Evolutionary conservation across 352 stramenopile genomes (phyloP), one percentile per base, ranked within the genome.

Genomic region (Globisporangium parvum): DNA sequence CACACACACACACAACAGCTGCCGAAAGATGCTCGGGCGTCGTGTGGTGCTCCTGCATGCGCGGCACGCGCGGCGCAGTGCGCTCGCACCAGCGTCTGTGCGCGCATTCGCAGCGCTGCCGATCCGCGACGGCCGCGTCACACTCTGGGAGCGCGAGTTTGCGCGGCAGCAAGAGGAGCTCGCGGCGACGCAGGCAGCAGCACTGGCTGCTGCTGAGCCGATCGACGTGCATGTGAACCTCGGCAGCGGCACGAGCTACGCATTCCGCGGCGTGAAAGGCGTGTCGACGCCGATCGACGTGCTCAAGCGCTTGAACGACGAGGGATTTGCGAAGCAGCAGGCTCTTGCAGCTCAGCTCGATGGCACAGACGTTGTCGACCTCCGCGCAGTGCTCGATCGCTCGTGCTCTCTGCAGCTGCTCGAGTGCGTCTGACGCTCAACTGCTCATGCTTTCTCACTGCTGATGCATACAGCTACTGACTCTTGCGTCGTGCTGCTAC

Each of bases 241-340:
- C 33, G 51, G 59, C 11, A 40, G 28, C 2, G 24, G 60, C 12
- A 40, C 55, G 21, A 51, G 41, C 20, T 75, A 82, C 52, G 51
- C 55, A n/a, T 87, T 91, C 48, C 56, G 62, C 5, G 80, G 69
- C 28, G 47, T 76, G 2, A 62, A 65, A 9, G 75, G 75, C 14
- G 69, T 66, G 11, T 74, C 70, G 3, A 86, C 78, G 24, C 51
- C 74, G 21, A 71, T 91, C 23, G 80, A 91, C 33, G 66, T 89
- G 18, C 68, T 91, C 14, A 80, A 73, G 41, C 45, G 80, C 41
- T 77, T 91, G 74, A 56, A 78, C 17, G 69, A 75, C 48, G 56
- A 66, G 10, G 72, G 70, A 1, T 31, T 88, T 35, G 72, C 76
- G 17, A 87, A 87, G 60, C 65, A 85, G 45, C 73, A 85, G 57